phyloP scores from a whole-genome alignment of 768 basidiomycete genomes.

The Crucibulum laeve region DNA sequence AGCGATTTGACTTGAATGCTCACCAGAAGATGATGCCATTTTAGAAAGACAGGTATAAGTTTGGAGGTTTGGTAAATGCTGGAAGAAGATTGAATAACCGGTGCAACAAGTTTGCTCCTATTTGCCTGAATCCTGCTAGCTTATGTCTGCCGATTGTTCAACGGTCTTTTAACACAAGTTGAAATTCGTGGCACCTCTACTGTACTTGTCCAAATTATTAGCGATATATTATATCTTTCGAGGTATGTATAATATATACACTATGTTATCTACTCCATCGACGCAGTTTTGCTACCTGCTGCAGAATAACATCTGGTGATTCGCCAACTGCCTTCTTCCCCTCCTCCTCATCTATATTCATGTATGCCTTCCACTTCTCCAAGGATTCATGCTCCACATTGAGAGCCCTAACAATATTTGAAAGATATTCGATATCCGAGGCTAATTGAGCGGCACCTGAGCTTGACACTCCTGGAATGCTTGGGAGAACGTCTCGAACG shows the following conservation, averaged over 20 bases:
- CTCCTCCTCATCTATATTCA: slow-evolving; percentile 56
- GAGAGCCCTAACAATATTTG: slow-evolving; percentile 85
- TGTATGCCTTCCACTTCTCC: slow-evolving; percentile 72
- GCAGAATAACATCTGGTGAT: slow-evolving; percentile 27
- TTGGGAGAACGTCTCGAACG: slow-evolving; percentile 64
- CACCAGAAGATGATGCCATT: slow-evolving; percentile 41
- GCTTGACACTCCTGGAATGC: slow-evolving; percentile 55
- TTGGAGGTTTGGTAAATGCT: too few relatives aligned
- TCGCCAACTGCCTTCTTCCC: slow-evolving; percentile 26
- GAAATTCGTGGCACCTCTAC: too few relatives aligned
- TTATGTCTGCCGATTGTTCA: too few relatives aligned
- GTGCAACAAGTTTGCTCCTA: too few relatives aligned
- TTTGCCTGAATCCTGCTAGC: too few relatives aligned
- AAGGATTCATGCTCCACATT: slow-evolving; percentile 84
- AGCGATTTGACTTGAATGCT: neutral
- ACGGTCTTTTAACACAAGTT: too few relatives aligned
- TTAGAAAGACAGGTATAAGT: too few relatives aligned
- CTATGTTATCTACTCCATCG: slow-evolving; percentile 18
- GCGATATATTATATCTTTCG: slow-evolving; percentile 3
- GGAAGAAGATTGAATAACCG: too few relatives aligned
- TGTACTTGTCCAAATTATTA: too few relatives aligned
- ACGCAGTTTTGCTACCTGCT: slow-evolving; percentile 32
- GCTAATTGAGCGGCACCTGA: slow-evolving; percentile 79
- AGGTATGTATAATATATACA: neutral
- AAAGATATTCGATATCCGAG: slow-evolving; percentile 85